phyloP scores from a whole-genome alignment of 495 filamentous ascomycete species.

The Xylaria grammica region DNA sequence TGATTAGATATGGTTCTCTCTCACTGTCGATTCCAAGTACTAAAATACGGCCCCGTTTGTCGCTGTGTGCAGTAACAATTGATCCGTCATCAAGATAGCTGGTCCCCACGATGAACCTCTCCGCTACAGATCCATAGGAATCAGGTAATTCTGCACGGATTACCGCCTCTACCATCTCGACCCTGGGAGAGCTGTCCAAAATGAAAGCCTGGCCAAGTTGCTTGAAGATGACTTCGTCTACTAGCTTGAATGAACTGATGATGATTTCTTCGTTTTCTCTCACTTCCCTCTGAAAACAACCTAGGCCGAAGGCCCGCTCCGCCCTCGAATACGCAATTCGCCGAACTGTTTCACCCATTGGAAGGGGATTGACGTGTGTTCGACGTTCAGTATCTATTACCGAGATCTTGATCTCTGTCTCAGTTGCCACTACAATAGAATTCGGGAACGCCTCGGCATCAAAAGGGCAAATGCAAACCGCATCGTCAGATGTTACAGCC shows the following conservation, averaged over 20 bases:
- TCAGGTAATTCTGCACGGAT: constrained; percentile 76
- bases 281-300: constrained; percentile 72
- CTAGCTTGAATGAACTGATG: constrained; percentile 54
- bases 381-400: constrained; percentile 81
- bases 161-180: constrained; percentile 85
- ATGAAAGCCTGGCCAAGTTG: constrained; percentile 47
- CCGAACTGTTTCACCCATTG: constrained; percentile 80
- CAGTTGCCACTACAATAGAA: constrained; percentile 80
- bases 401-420: constrained; percentile 77
- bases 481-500: constrained; percentile 90
- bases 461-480: constrained; percentile 79
- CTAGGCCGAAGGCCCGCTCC: constrained; percentile 83
- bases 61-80: constrained; percentile 28
- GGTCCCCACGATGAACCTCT: constrained; percentile 90
- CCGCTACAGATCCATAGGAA: constrained; percentile 64
- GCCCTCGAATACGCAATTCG: constrained; percentile 82
- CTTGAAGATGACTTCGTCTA: constrained; percentile 58
- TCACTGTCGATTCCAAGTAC: constrained; percentile 82
- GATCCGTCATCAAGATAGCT: constrained; percentile 70
- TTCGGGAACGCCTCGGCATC: constrained; percentile 79
- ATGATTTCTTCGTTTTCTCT: constrained; percentile 53
- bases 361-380: constrained; percentile 82
- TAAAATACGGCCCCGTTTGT: constrained; percentile 75
- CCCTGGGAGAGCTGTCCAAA: constrained; percentile 56
- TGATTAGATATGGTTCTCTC: constrained; percentile 69